Evolutionary conservation across 1,139 yeast genomes (phyloP).

Genomic region (Yamadazyma oceani): DNA sequence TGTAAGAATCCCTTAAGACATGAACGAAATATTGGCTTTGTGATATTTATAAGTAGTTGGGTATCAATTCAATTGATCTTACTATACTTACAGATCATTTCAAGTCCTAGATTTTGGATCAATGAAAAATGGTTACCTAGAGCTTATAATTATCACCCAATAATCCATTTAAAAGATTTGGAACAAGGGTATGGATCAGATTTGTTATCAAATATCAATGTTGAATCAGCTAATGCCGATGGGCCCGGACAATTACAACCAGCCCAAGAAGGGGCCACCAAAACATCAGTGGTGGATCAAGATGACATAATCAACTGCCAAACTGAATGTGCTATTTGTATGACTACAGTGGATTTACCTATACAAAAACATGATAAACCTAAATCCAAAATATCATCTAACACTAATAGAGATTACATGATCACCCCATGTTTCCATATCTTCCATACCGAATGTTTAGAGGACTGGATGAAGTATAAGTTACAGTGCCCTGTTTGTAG

Average conservation of each 20-base stretch:
- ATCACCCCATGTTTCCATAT: constrained; percentile 91
- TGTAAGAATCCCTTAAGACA: constrained; percentile 49
- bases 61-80: constrained; percentile 53
- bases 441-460: constrained; percentile 84
- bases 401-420: constrained; percentile 59
- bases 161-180: constrained; percentile 57
- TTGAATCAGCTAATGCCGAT: constrained; percentile 26
- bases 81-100: constrained; percentile 57
- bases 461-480: constrained; percentile 91
- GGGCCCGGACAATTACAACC: constrained; percentile 11
- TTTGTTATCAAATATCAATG: constrained; percentile 22
- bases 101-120: constrained; percentile 84
- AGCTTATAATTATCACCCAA: constrained; percentile 79
- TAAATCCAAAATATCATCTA: constrained; percentile 15
- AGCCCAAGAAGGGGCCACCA: not conserved
- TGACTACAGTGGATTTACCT: constrained; percentile 70
- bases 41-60: constrained; percentile 50
- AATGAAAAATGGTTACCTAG: constrained; percentile 73
- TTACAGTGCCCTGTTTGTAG: constrained; percentile 94
- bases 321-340: constrained; percentile 84
- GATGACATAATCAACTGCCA: constrained; percentile 29
- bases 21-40: constrained; percentile 54
- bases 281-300: constrained; percentile 10
- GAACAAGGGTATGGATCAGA: constrained; percentile 56
- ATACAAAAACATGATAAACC: constrained; percentile 29